Evolutionary conservation across 169 alveolate species (phyloP).

Genomic region (Cryptosporidium ubiquitum): DNA sequence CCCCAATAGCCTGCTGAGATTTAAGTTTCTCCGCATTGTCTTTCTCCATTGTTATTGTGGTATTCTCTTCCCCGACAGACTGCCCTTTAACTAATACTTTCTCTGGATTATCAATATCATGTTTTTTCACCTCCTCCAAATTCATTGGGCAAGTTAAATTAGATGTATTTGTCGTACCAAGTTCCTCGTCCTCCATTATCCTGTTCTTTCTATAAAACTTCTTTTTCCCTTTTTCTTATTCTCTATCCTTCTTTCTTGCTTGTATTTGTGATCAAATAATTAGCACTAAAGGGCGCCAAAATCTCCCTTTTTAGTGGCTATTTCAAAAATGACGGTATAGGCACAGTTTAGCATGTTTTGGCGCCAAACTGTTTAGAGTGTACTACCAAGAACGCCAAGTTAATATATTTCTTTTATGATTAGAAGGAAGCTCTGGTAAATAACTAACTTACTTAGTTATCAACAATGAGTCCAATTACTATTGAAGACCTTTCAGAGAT

Average conservation of each 20-base stretch:
- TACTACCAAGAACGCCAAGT: not conserved
- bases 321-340: slow-evolving; percentile 58
- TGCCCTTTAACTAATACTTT: slow-evolving; percentile 34
- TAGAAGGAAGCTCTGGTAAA: not conserved
- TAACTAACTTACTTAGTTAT: not conserved
- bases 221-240: not conserved
- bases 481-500: slow-evolving; percentile 7
- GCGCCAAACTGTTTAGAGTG: not conserved
- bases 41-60: not conserved
- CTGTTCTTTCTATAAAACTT: not conserved
- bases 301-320: slow-evolving; percentile 37
- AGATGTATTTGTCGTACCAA: not conserved
- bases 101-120: slow-evolving; percentile 2
- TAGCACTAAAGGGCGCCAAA: slow-evolving; percentile 57
- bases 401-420: not conserved
- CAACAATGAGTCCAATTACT: not conserved
- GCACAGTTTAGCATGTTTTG: slow-evolving; percentile 26
- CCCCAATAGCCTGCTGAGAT: not conserved
- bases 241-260: slow-evolving; percentile 29
- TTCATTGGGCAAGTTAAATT: not conserved
- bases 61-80: not conserved
- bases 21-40: not conserved
- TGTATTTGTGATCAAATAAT: slow-evolving; percentile 72
- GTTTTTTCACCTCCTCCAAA: not conserved
- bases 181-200: slow-evolving; percentile 45